Percentiles rank a stretch among this genome's conserved stretches.
These are phyloP conservation scores for Elsinoe perseae DNA, from an alignment of 2,329 filamentous ascomycete species.

Conservation along the genomic window DNA sequence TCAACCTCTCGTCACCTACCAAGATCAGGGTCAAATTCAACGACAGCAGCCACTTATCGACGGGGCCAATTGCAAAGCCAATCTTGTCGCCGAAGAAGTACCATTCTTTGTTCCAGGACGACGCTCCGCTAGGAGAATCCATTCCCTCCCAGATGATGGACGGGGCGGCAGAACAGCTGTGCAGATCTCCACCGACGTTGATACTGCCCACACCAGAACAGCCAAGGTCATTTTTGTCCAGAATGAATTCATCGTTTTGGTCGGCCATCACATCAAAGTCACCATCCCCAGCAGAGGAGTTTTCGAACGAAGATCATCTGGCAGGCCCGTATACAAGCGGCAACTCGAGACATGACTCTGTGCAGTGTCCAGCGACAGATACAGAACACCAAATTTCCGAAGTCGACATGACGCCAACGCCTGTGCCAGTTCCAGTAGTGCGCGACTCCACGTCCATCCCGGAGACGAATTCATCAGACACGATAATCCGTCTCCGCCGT, in stretches of 20 bases:
- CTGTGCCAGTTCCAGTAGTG: background rate
- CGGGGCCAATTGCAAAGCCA: constrained; percentile 13
- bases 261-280: constrained; percentile 21
- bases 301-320: background rate
- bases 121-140: constrained; percentile 20
- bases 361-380: too few relatives aligned
- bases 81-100: constrained; percentile 19
- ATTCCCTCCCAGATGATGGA: background rate
- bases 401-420: background rate
- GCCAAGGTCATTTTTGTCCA: constrained; percentile 20
- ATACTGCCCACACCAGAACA: background rate
- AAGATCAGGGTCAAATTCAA: constrained; percentile 32
- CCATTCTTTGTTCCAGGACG: constrained; percentile 25
- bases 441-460: constrained; percentile 8
- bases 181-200: background rate
- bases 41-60: constrained; percentile 23
- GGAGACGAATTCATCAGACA: constrained; percentile 6
- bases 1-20: constrained; percentile 30
- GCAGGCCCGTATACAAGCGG: background rate
- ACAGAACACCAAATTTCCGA: background rate
- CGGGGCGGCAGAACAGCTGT: background rate
- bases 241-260: constrained; percentile 26
- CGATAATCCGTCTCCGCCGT: constrained; percentile 21
- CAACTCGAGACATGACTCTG: background rate
- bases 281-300: background rate